phyloP scores from a whole-genome alignment of 2,329 filamentous ascomycete species.

The Cladosporium sphaerospermum region DNA sequence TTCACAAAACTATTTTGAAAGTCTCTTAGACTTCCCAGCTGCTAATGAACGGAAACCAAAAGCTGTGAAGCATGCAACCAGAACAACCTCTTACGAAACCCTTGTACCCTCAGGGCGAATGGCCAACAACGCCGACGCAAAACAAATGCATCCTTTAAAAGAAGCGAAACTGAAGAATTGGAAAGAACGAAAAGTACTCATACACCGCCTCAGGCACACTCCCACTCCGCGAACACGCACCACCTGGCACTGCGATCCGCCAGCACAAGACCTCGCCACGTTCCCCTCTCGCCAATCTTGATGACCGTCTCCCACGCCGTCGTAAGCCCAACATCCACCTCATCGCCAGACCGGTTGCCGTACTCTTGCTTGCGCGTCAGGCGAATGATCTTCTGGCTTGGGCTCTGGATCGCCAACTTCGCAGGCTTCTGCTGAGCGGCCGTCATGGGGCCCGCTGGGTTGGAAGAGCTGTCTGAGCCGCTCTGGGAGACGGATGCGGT shows the following conservation, averaged over 20 bases:
- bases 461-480: conserved; percentile 49
- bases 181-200: not conserved
- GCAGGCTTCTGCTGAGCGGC: conserved; percentile 68
- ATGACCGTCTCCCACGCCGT: conserved; percentile 85
- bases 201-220: conserved; percentile 44
- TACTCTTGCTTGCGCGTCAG: conserved; percentile 67
- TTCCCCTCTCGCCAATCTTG: conserved; percentile 76
- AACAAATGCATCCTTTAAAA: not conserved
- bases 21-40: too few relatives aligned
- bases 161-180: not conserved
- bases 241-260: conserved; percentile 78
- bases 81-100: too few relatives aligned
- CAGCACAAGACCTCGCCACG: conserved; percentile 74
- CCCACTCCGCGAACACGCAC: conserved; percentile 91
- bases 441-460: conserved; percentile 46
- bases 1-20: too few relatives aligned
- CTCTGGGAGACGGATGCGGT: conserved; percentile 46
- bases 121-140: too few relatives aligned
- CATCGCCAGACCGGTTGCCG: conserved; percentile 45
- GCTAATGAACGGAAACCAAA: too few relatives aligned
- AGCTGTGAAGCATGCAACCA: too few relatives aligned
- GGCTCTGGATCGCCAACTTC: conserved; percentile 90
- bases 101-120: too few relatives aligned
- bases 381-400: conserved; percentile 87
- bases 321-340: conserved; percentile 56